Evolutionary conservation across 768 basidiomycete species (phyloP).

Genomic region (Steccherinum ochraceum): DNA sequence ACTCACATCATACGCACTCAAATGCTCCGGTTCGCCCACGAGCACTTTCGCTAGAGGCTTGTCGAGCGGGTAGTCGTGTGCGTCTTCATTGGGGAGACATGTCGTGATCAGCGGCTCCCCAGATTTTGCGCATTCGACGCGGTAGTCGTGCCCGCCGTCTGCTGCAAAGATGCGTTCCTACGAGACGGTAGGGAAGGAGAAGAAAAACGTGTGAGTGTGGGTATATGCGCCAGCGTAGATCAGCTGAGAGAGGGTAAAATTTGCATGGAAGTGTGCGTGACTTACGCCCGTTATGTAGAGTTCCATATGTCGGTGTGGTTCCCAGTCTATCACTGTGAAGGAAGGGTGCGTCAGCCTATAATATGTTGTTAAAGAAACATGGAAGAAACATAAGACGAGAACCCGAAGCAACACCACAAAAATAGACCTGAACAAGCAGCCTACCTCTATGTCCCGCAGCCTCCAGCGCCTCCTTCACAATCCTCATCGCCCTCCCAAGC

Average conservation of each 20-base stretch:
- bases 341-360: background rate
- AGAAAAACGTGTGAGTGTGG: background rate
- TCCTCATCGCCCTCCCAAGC: slow-evolving; percentile 50
- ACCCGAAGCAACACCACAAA: background rate
- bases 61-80: slow-evolving; percentile 33
- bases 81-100: slow-evolving; percentile 28
- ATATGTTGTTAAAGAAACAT: background rate
- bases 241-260: background rate
- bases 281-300: slow-evolving; percentile 27
- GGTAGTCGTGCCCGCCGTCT: slow-evolving; percentile 36
- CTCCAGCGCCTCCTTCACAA: slow-evolving; percentile 47
- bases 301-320: slow-evolving; percentile 45
- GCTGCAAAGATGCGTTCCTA: slow-evolving; percentile 33
- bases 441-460: slow-evolving; percentile 62
- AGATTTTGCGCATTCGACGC: slow-evolving; percentile 27
- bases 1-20: slow-evolving; percentile 21
- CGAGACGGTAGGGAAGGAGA: background rate
- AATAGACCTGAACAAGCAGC: background rate
- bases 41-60: slow-evolving; percentile 39
- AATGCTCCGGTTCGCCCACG: slow-evolving; percentile 29
- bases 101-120: slow-evolving; percentile 38
- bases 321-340: slow-evolving; percentile 76
- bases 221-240: too few species aligned
- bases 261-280: background rate
- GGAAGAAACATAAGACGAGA: background rate